Base-by-base conservation (phyloP, 257 asterid genomes). In the Lycium barbarum region DNA sequence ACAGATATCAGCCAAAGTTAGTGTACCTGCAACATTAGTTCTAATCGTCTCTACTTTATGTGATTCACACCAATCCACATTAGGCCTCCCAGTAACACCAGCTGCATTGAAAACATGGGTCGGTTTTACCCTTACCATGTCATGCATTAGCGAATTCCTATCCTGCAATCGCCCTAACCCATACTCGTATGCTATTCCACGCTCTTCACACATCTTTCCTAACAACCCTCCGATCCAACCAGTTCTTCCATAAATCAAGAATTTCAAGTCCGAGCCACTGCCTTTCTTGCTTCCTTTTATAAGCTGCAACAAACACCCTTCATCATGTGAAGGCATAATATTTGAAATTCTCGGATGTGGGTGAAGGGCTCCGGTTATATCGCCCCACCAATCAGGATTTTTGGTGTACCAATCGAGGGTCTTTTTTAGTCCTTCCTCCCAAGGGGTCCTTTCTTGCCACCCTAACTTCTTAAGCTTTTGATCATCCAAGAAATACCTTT, bases 51-150 rank as follows among this genome's bases (percentile, higher is more conserved):
- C 86, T 15, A 11, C 63, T 59, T 84, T 84, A 45, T 84, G 86
- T 5, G 83, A 72, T 79, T 84, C 86, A 26, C 86, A 84, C 83
- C 86, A 84, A 76, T 84, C 86, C 47, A 84, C 86, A 73, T 84
- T 84, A 40, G 86, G 86, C 83, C 86, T 72, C 72, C 86, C 86
- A 40, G 86, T 84, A 55, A 84, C 61, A n/a, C 86, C 86, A 58
- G 86, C 83, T 2, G 83, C 83, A 0, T 73, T 84, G 79, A 84
- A 84, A 4, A 84, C 86, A 73, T 84, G 86, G n/a, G 83, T 58
- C 5, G 86, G 79, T 17, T 62, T 62, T 45, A 61, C 83, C 33
- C 86, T 84, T 45, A 36, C 35, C 47, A 84, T 49, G 58, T 84
- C 86, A 45, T 59, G 83, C 18, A 84, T 61, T 11, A 84, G 1